Percentiles rank a stretch among this genome's conserved stretches.
phyloP scores from a whole-genome alignment of 2,329 filamentous ascomycete species.

The Nothomitra cinnamomea region DNA sequence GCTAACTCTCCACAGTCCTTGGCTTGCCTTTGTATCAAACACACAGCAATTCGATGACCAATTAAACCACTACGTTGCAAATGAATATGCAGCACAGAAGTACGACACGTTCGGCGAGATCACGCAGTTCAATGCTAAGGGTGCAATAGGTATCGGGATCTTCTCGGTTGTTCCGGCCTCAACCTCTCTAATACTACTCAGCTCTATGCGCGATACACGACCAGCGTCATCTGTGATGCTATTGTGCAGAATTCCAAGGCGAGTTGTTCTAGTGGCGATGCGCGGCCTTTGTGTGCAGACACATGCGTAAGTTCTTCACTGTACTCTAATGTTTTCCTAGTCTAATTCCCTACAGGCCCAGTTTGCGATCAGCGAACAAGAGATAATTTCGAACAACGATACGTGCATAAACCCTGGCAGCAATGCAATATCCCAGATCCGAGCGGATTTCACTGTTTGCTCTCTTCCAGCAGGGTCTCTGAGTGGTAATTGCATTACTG shows the following conservation, averaged over 20 bases:
- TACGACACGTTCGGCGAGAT: slow-evolving; percentile 21
- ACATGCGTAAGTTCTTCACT: slow-evolving; percentile 49
- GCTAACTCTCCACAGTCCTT: slow-evolving; percentile 42
- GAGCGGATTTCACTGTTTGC: slow-evolving; percentile 85
- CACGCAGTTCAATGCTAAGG: slow-evolving; percentile 12
- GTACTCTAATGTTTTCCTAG: background rate
- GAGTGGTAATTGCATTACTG: slow-evolving; percentile 56
- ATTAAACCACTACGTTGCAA: slow-evolving; percentile 54
- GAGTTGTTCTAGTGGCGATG: slow-evolving; percentile 44
- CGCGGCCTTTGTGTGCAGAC: slow-evolving; percentile 70
- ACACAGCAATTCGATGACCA: slow-evolving; percentile 60
- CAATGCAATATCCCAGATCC: slow-evolving; percentile 58
- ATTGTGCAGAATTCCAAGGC: slow-evolving; percentile 77
- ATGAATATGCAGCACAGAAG: slow-evolving; percentile 61
- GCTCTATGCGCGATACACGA: slow-evolving; percentile 87
- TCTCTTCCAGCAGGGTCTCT: slow-evolving; percentile 67
- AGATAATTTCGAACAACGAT: slow-evolving; percentile 54
- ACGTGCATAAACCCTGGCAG: slow-evolving; percentile 52
- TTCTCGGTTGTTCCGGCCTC: slow-evolving; percentile 66
- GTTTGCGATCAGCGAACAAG: slow-evolving; percentile 76
- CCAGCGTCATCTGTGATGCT: slow-evolving; percentile 79
- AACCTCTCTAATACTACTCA: slow-evolving; percentile 62
- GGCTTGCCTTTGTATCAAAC: slow-evolving; percentile 67
- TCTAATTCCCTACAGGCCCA: slow-evolving; percentile 39
- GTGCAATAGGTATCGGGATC: slow-evolving; percentile 51